Conservation (phyloP, 768 basidiomycete genomes). For the Daedaleopsis nitida region DNA sequence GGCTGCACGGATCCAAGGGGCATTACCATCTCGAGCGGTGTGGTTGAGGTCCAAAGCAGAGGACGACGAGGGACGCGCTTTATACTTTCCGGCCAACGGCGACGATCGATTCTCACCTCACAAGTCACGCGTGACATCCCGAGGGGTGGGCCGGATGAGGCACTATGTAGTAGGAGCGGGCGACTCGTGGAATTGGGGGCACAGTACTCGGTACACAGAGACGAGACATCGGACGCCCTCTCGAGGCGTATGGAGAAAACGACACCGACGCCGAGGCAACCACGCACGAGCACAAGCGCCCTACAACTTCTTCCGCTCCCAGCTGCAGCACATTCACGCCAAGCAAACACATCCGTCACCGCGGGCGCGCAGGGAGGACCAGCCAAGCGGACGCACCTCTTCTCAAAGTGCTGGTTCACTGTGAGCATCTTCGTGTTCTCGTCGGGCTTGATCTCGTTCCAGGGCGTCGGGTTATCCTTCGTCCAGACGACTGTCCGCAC, state of each 20-base stretch:
- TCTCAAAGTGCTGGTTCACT: constrained; percentile 75
- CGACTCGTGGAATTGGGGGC: neutral
- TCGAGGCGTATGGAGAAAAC: neutral
- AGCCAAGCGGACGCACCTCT: constrained; percentile 51
- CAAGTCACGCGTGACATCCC: neutral
- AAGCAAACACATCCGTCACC: constrained; percentile 1
- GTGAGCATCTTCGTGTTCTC: constrained; percentile 73
- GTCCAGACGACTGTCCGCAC: constrained; percentile 55
- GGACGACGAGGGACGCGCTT: constrained; percentile 8
- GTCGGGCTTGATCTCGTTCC: constrained; percentile 77
- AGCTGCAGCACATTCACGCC: constrained; percentile 43
- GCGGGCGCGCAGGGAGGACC: constrained; percentile 11
- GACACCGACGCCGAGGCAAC: neutral
- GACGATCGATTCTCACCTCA: neutral
- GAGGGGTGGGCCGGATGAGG: no score
- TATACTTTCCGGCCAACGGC: neutral
- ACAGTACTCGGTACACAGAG: constrained; percentile 1
- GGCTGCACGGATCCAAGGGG: constrained; percentile 45
- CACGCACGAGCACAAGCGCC: neutral
- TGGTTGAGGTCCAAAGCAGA: neutral
- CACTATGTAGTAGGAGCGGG: neutral
- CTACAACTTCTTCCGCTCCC: constrained; percentile 76
- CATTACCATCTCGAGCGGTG: constrained; percentile 38
- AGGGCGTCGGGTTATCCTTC: constrained; percentile 81
- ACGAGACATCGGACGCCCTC: neutral